Conservation (phyloP, 495 filamentous ascomycete genomes). For the Trichoderma reesei region DNA sequence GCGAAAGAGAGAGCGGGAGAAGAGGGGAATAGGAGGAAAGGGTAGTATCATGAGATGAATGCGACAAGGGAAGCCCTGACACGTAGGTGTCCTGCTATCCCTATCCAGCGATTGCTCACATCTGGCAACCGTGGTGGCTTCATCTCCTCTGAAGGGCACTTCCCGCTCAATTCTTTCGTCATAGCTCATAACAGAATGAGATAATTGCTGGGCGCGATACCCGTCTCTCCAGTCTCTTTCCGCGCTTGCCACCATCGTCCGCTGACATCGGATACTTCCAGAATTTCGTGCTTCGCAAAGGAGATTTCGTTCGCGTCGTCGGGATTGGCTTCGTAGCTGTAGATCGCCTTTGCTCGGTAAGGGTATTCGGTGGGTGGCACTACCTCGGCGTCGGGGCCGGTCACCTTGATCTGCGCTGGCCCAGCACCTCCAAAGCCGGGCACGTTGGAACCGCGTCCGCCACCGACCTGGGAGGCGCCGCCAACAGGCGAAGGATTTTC, state of each 20-base stretch:
- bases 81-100: not conserved
- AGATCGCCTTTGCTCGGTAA: conserved; percentile 95
- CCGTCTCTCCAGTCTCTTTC: conserved; percentile 90
- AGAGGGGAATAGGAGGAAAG: not conserved
- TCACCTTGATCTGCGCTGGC: conserved; percentile 11
- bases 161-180: not conserved
- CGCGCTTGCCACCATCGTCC: conserved; percentile 98
- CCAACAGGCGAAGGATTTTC: conserved; percentile 92
- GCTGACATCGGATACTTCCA: conserved; percentile 95
- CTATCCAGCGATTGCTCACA: not conserved
- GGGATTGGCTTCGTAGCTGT: conserved; percentile 95
- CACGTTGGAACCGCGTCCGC: conserved; percentile 24
- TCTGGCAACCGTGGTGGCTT: not conserved
- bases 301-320: conserved; percentile 96
- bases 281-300: conserved; percentile 90
- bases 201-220: conserved; percentile 96
- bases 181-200: conserved; percentile 79
- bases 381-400: conserved; percentile 49
- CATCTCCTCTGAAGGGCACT: not conserved
- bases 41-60: not conserved
- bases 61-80: not conserved
- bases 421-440: conserved; percentile 17
- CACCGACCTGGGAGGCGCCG: conserved; percentile 39
- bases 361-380: conserved; percentile 85
- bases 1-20: not conserved